phyloP scores from a whole-genome alignment of 495 filamentous ascomycete species.

The Talaromyces liani region DNA sequence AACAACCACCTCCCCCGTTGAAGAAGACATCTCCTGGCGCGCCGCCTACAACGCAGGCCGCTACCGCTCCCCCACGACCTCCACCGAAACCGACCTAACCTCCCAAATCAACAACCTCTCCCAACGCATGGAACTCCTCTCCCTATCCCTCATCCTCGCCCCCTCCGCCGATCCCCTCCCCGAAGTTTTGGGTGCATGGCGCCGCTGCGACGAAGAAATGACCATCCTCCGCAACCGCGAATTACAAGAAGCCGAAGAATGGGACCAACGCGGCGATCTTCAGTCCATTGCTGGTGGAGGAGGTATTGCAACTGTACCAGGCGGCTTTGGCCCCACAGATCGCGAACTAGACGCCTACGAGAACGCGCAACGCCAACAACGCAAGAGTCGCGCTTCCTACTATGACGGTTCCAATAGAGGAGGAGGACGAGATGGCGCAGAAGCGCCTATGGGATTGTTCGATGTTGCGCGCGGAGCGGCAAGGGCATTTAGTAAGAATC shows the following conservation, averaged over 20 bases:
- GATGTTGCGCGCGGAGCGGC: conserved; percentile 82
- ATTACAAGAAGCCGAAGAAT: conserved; percentile 62
- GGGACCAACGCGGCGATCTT: conserved; percentile 58
- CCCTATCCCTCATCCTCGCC: conserved; percentile 73
- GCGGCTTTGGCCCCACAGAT: conserved; percentile 49
- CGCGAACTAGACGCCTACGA: conserved; percentile 40
- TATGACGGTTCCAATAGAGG: conserved; percentile 6
- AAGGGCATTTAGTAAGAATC: conserved; percentile 59
- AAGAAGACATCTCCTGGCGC: conserved; percentile 85
- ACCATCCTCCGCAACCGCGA: conserved; percentile 61
- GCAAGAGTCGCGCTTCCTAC: conserved; percentile 25
- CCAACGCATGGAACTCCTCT: conserved; percentile 86
- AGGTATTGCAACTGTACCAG: conserved; percentile 48
- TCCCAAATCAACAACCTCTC: conserved; percentile 36
- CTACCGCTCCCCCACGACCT: conserved; percentile 43
- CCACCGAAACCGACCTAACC: conserved; percentile 21
- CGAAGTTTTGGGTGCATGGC: conserved; percentile 79
- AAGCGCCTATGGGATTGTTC: conserved; percentile 90
- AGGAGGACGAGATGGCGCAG: conserved; percentile 40
- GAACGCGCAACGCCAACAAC: conserved; percentile 29
- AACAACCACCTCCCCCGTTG: conserved; percentile 18
- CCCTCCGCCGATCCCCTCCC: conserved; percentile 64
- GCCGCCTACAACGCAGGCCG: conserved; percentile 84
- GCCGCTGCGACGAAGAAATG: conserved; percentile 82
- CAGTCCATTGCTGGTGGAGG: not conserved